phyloP scores from a whole-genome alignment of 345 rosid species.

The Cardamine resedifolia region DNA sequence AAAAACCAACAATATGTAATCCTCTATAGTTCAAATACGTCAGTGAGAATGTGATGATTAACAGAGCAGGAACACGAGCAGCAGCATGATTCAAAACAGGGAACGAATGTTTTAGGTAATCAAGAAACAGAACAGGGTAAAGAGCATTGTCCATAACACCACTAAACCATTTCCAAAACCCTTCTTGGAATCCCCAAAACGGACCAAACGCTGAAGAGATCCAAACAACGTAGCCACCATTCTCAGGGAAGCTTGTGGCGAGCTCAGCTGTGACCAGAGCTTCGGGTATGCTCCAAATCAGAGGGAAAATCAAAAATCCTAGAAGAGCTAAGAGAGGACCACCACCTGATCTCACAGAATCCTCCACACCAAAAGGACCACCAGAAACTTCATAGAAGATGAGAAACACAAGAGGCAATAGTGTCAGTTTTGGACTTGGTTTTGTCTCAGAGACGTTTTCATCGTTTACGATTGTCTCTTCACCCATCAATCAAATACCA shows the following conservation, averaged over 20 bases:
- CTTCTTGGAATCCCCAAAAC: slow-evolving; percentile 96
- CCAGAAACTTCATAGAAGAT: slow-evolving; percentile 96
- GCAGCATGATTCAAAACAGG: slow-evolving; percentile 57
- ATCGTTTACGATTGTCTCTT: slow-evolving; percentile 47
- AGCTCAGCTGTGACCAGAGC: slow-evolving; percentile 93
- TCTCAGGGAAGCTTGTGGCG: slow-evolving; percentile 86
- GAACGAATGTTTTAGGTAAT: slow-evolving; percentile 84
- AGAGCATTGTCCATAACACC: slow-evolving; percentile 97
- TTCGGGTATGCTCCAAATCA: slow-evolving; percentile 90
- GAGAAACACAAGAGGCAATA: slow-evolving; percentile 76
- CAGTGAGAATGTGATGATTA: slow-evolving; percentile 66
- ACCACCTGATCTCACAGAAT: slow-evolving; percentile 83
- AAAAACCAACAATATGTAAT: slow-evolving; percentile 75
- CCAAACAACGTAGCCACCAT: slow-evolving; percentile 95
- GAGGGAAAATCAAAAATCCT: slow-evolving; percentile 81
- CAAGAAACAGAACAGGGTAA: slow-evolving; percentile 83
- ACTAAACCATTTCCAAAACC: slow-evolving; percentile 98
- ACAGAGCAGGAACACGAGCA: slow-evolving; percentile 78
- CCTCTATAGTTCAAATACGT: slow-evolving; percentile 91
- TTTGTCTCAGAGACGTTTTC: slow-evolving; percentile 32
- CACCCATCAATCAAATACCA: slow-evolving; percentile 56
- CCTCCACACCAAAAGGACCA: slow-evolving; percentile 96
- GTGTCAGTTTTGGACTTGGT: slow-evolving; percentile 63
- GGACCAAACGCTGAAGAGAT: slow-evolving; percentile 88
- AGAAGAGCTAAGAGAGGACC: slow-evolving; percentile 82